phyloP scores from a whole-genome alignment of 2,329 filamentous ascomycete species.

The Thelonectria rubi region DNA sequence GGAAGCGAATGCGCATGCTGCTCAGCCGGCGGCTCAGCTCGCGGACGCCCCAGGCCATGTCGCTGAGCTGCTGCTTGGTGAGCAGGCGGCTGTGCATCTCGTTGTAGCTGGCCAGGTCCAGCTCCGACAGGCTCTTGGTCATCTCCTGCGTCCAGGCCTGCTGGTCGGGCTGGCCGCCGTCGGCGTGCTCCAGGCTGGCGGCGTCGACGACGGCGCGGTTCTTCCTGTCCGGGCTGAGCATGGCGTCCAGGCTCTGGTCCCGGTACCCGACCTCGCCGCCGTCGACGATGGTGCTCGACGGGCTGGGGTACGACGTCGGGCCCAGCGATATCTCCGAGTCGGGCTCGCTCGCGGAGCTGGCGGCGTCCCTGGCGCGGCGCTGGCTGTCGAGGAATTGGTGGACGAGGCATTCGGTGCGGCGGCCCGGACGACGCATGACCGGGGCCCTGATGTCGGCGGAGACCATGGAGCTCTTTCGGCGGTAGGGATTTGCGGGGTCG shows the following conservation, averaged over 20 bases:
- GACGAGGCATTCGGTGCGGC: constrained; percentile 68
- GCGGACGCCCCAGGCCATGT: constrained; percentile 96
- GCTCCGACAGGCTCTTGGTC: constrained; percentile 52
- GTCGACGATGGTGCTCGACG: constrained; percentile 25
- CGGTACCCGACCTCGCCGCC: constrained; percentile 21
- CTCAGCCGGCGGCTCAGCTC: constrained; percentile 88
- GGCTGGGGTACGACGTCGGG: constrained; percentile 42
- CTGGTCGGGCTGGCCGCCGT: constrained; percentile 65
- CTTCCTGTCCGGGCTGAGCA: constrained; percentile 29
- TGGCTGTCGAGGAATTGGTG: constrained; percentile 72
- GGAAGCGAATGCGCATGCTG: constrained; percentile 82
- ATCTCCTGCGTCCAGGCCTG: constrained; percentile 63
- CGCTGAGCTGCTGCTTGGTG: constrained; percentile 92
- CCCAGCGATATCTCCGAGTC: constrained; percentile 43
- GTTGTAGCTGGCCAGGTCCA: constrained; percentile 50
- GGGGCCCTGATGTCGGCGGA: constrained; percentile 56
- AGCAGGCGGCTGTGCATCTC: constrained; percentile 74
- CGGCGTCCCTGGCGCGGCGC: constrained; percentile 47
- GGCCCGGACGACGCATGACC: constrained; percentile 40
- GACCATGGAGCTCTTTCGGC: constrained; percentile 73
- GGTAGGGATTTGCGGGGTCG: constrained; percentile 67
- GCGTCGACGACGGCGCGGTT: constrained; percentile 50
- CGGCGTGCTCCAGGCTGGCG: constrained; percentile 51
- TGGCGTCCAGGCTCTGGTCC: constrained; percentile 32
- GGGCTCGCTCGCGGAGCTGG: constrained; percentile 41